Base-by-base conservation (phyloP, 495 filamentous ascomycete genomes). In the Aspergillus campestris region DNA sequence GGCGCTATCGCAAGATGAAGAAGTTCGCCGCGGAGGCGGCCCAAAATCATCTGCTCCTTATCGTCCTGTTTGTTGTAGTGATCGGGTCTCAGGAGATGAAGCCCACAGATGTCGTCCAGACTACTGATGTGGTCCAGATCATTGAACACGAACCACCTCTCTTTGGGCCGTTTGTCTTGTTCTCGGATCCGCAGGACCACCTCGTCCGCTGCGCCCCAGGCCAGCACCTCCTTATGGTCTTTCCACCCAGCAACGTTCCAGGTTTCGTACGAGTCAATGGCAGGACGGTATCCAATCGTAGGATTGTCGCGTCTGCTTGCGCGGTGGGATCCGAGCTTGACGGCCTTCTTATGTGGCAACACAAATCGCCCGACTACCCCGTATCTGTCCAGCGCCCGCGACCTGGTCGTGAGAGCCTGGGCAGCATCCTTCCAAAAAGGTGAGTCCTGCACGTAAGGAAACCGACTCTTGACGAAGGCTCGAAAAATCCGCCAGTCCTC, bases 211-310 rank as follows among this genome's bases (percentile, higher is more conserved):
- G 81, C 81, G 28, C 80, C 78, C 70, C 79, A 80, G 2, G 72
- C 75, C 9, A 86, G 57, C 0, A 80, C 68, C 46, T 84, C 79
- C 34, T 67, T 70, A 50, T 74, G 61, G 38, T 77, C 68, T 11
- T 63, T 59, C 79, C 80, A 84, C 33, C 48, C 38, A 0, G 60
- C 57, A 4, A 70, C 70, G 46, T 67, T 67, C 69, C 74, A 78
- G 5, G 64, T 56, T 42, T 84, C 78, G 47, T 79, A 80, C 9
- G 75, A 77, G 51, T 83, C 77, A 24, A 86, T 71, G 13, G 74
- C 67, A 12, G 82, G 81, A 27, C 71, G 69, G 53, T 80, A 85
- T 6, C 79, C 80, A 50, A 83, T 72, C 4, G 79, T 86, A 42
- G 83, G 81, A 24, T 72, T 77, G 44, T 65, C 60, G 43, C 32